Percentiles rank a stretch among this genome's conserved stretches.
These are phyloP conservation scores for Helminthosporium solani DNA, from an alignment of 2,329 filamentous ascomycete genomes.

Conservation along the genomic window DNA sequence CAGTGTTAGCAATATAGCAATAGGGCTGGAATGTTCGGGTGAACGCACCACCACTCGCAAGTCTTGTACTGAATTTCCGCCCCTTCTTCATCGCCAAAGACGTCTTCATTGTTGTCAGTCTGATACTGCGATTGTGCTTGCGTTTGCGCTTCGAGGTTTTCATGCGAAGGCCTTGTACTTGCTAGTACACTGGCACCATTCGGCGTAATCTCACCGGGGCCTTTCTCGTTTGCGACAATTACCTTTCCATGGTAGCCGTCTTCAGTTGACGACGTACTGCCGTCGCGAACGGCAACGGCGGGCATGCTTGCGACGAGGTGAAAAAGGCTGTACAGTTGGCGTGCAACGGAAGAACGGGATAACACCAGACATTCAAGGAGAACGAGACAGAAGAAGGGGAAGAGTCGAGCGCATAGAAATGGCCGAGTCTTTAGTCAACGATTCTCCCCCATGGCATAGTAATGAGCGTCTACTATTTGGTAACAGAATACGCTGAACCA, in stretches of 20 bases:
- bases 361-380: too few relatives aligned
- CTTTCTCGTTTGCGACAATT: not conserved
- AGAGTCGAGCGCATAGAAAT: too few relatives aligned
- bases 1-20: not conserved
- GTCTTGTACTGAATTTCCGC: conserved; percentile 54
- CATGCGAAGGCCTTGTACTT: not conserved
- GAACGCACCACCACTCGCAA: conserved; percentile 48
- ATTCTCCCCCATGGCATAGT: too few relatives aligned
- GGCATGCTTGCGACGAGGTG: too few relatives aligned
- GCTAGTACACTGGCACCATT: not conserved
- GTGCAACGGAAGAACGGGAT: too few relatives aligned
- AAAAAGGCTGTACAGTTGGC: too few relatives aligned
- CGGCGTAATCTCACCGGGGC: not conserved
- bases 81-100: conserved; percentile 27
- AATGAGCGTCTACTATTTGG: too few relatives aligned
- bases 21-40: not conserved
- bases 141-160: conserved; percentile 16
- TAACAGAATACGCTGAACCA: too few relatives aligned
- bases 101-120: not conserved
- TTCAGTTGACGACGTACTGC: not conserved
- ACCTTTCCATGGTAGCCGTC: not conserved
- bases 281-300: too few relatives aligned
- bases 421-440: too few relatives aligned
- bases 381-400: too few relatives aligned
- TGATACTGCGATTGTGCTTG: conserved; percentile 5